Conservation (phyloP, 495 filamentous ascomycete genomes). For the Neurospora sp. region DNA sequence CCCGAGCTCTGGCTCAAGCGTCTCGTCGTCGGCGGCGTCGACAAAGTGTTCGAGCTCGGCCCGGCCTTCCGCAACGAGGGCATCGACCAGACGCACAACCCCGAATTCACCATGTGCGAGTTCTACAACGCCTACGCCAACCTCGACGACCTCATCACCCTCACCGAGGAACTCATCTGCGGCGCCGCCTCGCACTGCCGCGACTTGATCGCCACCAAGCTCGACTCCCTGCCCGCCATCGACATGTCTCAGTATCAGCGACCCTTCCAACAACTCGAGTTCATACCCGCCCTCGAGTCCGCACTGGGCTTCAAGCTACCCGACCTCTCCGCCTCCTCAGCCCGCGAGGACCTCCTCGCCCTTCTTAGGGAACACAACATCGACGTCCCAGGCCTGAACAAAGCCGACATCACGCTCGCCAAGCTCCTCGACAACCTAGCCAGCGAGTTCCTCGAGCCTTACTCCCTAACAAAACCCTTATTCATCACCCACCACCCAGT, state of each 20-base stretch:
- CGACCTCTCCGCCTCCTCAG: conserved; percentile 46
- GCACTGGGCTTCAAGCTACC: conserved; percentile 56
- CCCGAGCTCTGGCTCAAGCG: conserved; percentile 95
- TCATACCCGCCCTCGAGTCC: conserved; percentile 68
- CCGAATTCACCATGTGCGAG: conserved; percentile 94
- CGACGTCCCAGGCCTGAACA: conserved; percentile 36
- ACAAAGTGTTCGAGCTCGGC: conserved; percentile 89
- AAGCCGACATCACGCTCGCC: conserved; percentile 49
- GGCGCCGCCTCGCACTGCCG: conserved; percentile 45
- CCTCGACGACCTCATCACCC: conserved; percentile 61
- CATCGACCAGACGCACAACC: conserved; percentile 94
- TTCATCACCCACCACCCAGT: conserved; percentile 89
- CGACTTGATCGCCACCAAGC: conserved; percentile 34
- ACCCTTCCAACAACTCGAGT: conserved; percentile 60
- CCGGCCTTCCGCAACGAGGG: conserved; percentile 91
- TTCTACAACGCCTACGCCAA: conserved; percentile 85
- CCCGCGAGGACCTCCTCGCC: conserved; percentile 42
- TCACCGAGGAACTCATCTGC: conserved; percentile 58
- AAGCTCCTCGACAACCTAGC: conserved; percentile 82
- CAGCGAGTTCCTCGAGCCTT: conserved; percentile 58
- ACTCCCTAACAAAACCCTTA: conserved; percentile 56
- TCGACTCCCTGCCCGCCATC: conserved; percentile 40
- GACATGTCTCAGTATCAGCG: conserved; percentile 25
- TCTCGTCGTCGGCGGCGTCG: conserved; percentile 85
- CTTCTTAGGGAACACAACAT: conserved; percentile 43